Base-by-base conservation (phyloP, 805 yeast species). In the Ogataea nakhonphanomensis region DNA sequence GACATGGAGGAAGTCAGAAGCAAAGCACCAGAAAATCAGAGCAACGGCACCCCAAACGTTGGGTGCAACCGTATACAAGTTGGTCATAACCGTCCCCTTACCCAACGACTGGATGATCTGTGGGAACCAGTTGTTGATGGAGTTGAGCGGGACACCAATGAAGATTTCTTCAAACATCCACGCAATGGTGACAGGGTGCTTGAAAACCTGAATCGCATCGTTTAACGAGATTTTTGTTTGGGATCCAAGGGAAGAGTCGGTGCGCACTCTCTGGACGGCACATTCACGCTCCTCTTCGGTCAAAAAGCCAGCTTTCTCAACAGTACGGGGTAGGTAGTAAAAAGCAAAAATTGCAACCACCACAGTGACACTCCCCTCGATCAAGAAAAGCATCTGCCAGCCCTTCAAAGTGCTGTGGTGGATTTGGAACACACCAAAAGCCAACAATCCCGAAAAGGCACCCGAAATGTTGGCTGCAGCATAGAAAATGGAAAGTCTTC, bases 121-220 rank as follows among this genome's bases (percentile, higher is more conserved):
- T 5, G 77, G 76, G 43, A 71, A 69, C 74, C 74, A 70, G 50
- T 67, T 69, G 43, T 68, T 67, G 42, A 70, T 64, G 10, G 73
- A 69, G 48, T 69, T 70, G 28, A 71, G 54, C 3, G 76, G 77
- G 14, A 71, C 77, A 43, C 76, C 77, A 32, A 71, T 61, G 27
- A 66, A 58, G 30, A 71, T 54, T 57, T 72, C 76, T 25, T 50
- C 46, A 4, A 70, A 51, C 59, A 71, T 55, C 76, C 76, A 71
- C 9, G 65, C 66, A 36, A 67, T 49, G 8, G 68, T 60, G 9
- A 70, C 64, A 10, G 77, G 77, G 42, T 69, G 73, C 30, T 56
- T 57, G 48, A 71, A 69, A n/a, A 70, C 73, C 41, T 62, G 60
- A 22, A 70, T 44, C 8, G 75, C 71, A 44, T 70, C 75, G 39